Evolutionary conservation across 192 early-diverging fungal species (phyloP), one percentile per base, ranked within the genome.

Genomic region (Coemansia asiatica): DNA sequence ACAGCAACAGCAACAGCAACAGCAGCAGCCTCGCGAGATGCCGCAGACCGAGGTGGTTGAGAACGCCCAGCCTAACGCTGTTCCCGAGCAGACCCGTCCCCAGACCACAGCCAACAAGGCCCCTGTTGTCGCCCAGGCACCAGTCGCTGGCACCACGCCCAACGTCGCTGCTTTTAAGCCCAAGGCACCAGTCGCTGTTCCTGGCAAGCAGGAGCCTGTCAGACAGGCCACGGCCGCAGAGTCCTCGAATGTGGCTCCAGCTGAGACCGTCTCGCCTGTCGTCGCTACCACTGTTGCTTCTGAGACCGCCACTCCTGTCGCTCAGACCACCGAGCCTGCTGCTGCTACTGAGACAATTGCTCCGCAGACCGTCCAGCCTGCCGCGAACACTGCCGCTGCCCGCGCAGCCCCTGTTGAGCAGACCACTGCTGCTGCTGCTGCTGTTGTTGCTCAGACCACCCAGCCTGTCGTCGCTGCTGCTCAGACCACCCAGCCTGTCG

Each of bases 131-230:
- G 57, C 57, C 19, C 26, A 22, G 23, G 57, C 35, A 18, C n/a
- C 57, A 26, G 31, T 22, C 7, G 57, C 9, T 53, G 28, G 29
- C 8, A 19, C 49, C 4, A 26, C 48, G 9, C 23, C 59, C 6
- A 8, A 36, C 5, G 40, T 49, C 48, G 31, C 31, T 36, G 61
- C 31, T 6, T n/a, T 26, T 8, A 22, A 3, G 1, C 29, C 61
- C 19, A 18, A 22, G 29, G 49, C 47, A 10, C 18, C 40, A 4
- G 46, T 28, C 15, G 16, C 49, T 53, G 49, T 28, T 53, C n/a
- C 64, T 19, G 74, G 68, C 21, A 75, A 75, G 60, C 74, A 70
- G 27, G 68, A 50, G 35, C 72, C 72, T 12, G 62, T 68, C 61
- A 74, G 55, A 28, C 66, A 60, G 54, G 67, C 35, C 4, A 53